Percentiles rank a stretch among this genome's conserved stretches.
phyloP scores from a whole-genome alignment of 345 rosid species.

The Xanthoceras sorbifolium region DNA sequence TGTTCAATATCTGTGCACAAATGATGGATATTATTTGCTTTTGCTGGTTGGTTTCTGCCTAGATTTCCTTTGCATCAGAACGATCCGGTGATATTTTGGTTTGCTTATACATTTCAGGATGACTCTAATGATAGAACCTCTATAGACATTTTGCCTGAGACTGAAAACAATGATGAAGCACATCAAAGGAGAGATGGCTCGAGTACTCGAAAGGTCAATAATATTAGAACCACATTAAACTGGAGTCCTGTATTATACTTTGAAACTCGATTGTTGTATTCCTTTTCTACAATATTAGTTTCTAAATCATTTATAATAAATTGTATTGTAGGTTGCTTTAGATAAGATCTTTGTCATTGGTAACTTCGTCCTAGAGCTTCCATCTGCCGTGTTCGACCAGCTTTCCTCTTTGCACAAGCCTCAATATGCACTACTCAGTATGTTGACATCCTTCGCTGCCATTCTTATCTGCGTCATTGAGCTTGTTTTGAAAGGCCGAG shows the following conservation, averaged over 20 bases:
- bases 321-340: neutral
- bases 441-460: slow-evolving; percentile 11
- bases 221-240: no score
- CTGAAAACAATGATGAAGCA: neutral
- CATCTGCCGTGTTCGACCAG: slow-evolving; percentile 2
- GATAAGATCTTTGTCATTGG: neutral
- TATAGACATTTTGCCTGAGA: no score
- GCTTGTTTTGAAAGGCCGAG: neutral
- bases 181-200: neutral
- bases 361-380: slow-evolving; percentile 13
- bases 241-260: no score
- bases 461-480: slow-evolving; percentile 3
- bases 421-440: neutral
- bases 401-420: slow-evolving; percentile 4
- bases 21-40: no score
- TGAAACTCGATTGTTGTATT: neutral
- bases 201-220: neutral
- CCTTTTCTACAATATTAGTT: no score
- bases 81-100: no score
- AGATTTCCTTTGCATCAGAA: no score
- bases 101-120: no score
- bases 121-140: no score
- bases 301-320: no score
- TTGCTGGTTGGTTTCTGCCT: no score
- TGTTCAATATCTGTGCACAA: neutral